phyloP scores from a whole-genome alignment of 495 filamentous ascomycete species.

The Annulohypoxylon bovei region DNA sequence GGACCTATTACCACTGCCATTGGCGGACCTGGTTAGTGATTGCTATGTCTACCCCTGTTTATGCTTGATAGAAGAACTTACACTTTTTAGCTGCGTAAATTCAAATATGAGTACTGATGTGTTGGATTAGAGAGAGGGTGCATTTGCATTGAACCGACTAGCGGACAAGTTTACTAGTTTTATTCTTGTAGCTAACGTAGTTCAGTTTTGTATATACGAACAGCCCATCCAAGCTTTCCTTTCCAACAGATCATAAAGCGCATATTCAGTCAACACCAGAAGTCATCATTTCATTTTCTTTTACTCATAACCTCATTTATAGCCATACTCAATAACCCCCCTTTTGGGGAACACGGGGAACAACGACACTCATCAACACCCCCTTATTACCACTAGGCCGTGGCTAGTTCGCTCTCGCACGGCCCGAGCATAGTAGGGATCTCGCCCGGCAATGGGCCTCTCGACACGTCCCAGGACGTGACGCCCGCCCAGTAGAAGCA shows the following conservation, averaged over 20 bases:
- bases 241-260: neutral
- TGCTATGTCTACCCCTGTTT: neutral
- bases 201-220: slow-evolving; percentile 30
- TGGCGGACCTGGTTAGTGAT: slow-evolving; percentile 54
- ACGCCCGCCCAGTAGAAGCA: slow-evolving; percentile 47
- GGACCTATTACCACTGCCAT: slow-evolving; percentile 68
- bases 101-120: neutral
- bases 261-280: no score
- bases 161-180: neutral
- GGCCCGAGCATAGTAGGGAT: slow-evolving; percentile 37
- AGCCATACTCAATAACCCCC: neutral
- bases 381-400: neutral
- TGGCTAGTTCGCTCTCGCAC: slow-evolving; percentile 16
- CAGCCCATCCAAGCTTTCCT: neutral
- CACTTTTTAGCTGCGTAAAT: slow-evolving; percentile 14
- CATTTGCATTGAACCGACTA: neutral
- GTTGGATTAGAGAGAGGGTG: neutral
- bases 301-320: neutral
- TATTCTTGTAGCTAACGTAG: slow-evolving; percentile 27
- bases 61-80: neutral
- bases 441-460: slow-evolving; percentile 45
- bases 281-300: neutral
- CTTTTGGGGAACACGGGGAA: no score
- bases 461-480: slow-evolving; percentile 44
- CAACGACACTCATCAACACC: no score